Evolutionary conservation across 225 moss, liverwort and hornwort genomes (phyloP).

Genomic region (Pseudisothecium myosuroides): DNA sequence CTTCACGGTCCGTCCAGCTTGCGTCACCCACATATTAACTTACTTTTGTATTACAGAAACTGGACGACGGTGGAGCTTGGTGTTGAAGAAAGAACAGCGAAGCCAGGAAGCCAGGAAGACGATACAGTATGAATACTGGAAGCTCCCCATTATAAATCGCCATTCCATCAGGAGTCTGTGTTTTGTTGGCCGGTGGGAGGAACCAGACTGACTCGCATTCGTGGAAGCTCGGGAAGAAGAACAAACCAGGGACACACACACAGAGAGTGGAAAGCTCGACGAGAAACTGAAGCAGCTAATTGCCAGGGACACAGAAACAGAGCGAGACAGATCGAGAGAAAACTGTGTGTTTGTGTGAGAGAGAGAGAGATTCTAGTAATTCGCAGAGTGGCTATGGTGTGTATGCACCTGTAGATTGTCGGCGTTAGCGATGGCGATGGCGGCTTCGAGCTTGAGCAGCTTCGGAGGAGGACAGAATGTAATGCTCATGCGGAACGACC

Average conservation of each 20-base stretch:
- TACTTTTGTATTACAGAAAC: background rate
- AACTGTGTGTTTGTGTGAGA: background rate
- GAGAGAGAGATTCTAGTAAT: background rate
- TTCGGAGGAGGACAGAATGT: conserved; percentile 40
- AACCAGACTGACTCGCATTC: background rate
- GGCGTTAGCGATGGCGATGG: conserved; percentile 8
- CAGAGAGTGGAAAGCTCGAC: background rate
- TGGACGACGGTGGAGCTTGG: background rate
- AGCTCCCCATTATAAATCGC: background rate
- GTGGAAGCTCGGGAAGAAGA: background rate
- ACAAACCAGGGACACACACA: background rate
- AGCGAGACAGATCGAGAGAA: background rate
- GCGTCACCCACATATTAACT: too few relatives aligned
- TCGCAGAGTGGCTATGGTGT: background rate
- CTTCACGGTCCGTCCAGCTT: background rate
- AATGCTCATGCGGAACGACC: conserved; percentile 64
- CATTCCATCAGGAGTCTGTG: too few relatives aligned
- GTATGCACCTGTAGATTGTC: background rate
- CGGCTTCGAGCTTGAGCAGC: conserved; percentile 4
- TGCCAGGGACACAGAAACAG: background rate
- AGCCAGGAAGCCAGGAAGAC: background rate
- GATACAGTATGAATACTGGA: background rate
- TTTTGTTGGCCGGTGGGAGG: background rate
- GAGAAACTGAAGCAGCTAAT: too few relatives aligned
- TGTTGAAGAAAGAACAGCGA: background rate